Conservation (phyloP, 306 rosid species). For the Ammopiptanthus mongolicus region DNA sequence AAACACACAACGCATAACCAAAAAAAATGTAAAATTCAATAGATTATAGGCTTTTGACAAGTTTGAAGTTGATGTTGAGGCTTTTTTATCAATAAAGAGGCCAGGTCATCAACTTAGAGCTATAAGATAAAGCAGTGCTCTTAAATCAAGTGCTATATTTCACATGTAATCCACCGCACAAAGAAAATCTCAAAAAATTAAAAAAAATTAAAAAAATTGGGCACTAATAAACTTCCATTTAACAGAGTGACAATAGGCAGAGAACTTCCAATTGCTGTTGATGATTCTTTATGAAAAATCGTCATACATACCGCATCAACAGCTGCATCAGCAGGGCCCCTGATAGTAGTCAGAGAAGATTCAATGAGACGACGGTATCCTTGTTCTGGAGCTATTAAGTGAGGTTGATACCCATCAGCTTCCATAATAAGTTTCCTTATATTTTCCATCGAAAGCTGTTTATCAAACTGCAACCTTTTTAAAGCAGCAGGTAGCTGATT, state of each 20-base stretch:
- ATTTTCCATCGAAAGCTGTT: slow-evolving; percentile 92
- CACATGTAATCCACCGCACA: background rate
- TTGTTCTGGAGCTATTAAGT: slow-evolving; percentile 95
- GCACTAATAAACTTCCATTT: background rate
- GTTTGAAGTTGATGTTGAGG: background rate
- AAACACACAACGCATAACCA: background rate
- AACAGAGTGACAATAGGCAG: background rate
- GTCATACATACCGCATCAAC: slow-evolving; percentile 74
- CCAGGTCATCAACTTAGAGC: background rate
- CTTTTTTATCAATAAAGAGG: background rate
- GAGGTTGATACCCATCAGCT: slow-evolving; percentile 99
- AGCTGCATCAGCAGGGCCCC: slow-evolving; percentile 95
- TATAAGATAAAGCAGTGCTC: background rate
- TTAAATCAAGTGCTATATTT: slow-evolving; percentile 6
- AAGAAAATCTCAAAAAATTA: background rate
- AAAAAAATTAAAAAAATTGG: background rate
- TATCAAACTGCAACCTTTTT: slow-evolving; percentile 86
- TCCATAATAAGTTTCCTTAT: slow-evolving; percentile 83
- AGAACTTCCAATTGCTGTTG: background rate
- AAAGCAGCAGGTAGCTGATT: slow-evolving; percentile 96
- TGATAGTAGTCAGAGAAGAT: slow-evolving; percentile 68
- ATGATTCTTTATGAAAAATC: slow-evolving; percentile 1
- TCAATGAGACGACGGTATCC: slow-evolving; percentile 93
- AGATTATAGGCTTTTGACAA: background rate
- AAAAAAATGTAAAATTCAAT: background rate